Evolutionary conservation across 768 basidiomycete genomes (phyloP).

Genomic region (Megacollybia marginata): DNA sequence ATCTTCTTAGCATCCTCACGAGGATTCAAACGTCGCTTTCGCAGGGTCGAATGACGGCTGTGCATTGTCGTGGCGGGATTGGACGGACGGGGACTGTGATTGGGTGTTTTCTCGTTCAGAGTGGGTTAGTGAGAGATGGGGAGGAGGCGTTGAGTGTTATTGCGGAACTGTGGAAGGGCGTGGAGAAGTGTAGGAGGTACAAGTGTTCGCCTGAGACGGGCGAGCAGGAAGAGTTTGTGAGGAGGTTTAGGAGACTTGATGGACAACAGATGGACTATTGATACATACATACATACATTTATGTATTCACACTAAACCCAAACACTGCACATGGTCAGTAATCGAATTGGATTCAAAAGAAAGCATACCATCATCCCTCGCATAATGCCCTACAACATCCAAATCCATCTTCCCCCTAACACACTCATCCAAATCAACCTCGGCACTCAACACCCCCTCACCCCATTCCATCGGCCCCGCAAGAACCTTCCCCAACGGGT

Average conservation of each 20-base stretch:
- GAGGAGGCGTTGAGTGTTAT: constrained; percentile 59
- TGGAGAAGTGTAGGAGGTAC: constrained; percentile 72
- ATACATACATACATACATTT: too few species aligned
- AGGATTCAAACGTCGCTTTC: constrained; percentile 54
- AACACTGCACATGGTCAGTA: too few species aligned
- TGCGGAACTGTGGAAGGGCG: constrained; percentile 62
- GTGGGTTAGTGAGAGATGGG: constrained; percentile 52
- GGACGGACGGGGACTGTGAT: constrained; percentile 58
- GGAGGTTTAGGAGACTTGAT: constrained; percentile 2
- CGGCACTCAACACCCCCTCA: constrained; percentile 50
- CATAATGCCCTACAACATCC: constrained; percentile 57
- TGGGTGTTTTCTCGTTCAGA: constrained; percentile 74
- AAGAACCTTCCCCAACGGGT: constrained; percentile 47
- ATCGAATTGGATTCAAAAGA: too few species aligned
- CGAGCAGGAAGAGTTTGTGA: constrained; percentile 68
- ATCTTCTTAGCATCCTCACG: constrained; percentile 51
- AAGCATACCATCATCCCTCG: constrained; percentile 50
- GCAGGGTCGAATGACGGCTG: constrained; percentile 56
- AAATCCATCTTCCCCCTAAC: constrained; percentile 54
- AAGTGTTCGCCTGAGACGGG: constrained; percentile 78
- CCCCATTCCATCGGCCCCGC: constrained; percentile 48
- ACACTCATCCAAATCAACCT: constrained; percentile 53
- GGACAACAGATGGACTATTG: too few species aligned
- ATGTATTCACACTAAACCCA: too few species aligned
- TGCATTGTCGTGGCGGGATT: constrained; percentile 77